A percentile compares a stretch with the other conserved stretches of the same genome.
Evolutionary conservation across 106 monocot genomes (phyloP).

Genomic region (Dendrobium catenatum): DNA sequence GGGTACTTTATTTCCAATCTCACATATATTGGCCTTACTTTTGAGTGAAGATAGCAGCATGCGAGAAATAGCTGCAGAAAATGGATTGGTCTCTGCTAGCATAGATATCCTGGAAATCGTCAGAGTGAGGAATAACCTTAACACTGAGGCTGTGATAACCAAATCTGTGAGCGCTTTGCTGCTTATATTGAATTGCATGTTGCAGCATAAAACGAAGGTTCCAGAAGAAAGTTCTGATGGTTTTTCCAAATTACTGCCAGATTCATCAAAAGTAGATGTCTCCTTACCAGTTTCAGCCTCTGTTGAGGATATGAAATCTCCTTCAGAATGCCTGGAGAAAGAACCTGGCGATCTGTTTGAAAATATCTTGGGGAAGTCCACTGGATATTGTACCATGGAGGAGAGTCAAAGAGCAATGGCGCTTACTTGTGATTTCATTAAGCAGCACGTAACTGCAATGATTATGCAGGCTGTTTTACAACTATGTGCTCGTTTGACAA

Average conservation of each 20-base stretch:
- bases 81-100: slow-evolving; percentile 38
- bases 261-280: slow-evolving; percentile 21
- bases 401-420: slow-evolving; percentile 43
- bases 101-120: slow-evolving; percentile 40
- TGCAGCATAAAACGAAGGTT: slow-evolving; percentile 37
- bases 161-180: slow-evolving; percentile 55
- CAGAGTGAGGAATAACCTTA: slow-evolving; percentile 16
- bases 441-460: slow-evolving; percentile 43
- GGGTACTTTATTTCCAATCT: slow-evolving; percentile 27
- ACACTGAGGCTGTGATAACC: slow-evolving; percentile 22
- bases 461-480: slow-evolving; percentile 72
- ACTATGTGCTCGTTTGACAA: slow-evolving; percentile 61
- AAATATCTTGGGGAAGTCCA: slow-evolving; percentile 47
- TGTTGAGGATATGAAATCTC: slow-evolving; percentile 24
- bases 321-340: slow-evolving; percentile 10
- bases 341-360: slow-evolving; percentile 37
- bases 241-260: slow-evolving; percentile 20
- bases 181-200: slow-evolving; percentile 53
- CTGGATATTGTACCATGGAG: slow-evolving; percentile 51
- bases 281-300: slow-evolving; percentile 13
- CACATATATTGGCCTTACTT: slow-evolving; percentile 56
- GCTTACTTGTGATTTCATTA: slow-evolving; percentile 48
- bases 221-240: slow-evolving; percentile 22
- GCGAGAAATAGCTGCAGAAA: slow-evolving; percentile 52
- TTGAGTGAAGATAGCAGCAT: slow-evolving; percentile 45